Conservation (phyloP, 2,329 filamentous ascomycete species). For the Taxawa tesnikishii region DNA sequence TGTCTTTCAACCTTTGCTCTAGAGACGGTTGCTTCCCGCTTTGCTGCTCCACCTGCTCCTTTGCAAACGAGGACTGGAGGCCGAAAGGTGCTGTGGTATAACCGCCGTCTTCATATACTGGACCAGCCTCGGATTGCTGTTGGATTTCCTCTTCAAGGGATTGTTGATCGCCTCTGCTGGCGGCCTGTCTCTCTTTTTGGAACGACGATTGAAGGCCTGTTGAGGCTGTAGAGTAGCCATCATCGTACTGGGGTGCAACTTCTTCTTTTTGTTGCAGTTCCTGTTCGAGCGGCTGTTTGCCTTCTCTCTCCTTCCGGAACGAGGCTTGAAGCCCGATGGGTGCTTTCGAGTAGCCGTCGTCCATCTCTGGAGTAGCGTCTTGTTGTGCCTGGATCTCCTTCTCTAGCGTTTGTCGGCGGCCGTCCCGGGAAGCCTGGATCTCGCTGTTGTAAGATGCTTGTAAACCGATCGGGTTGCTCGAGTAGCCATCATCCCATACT, state of each 20-base stretch:
- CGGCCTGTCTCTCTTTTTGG: constrained; percentile 26
- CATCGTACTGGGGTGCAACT: constrained; percentile 3
- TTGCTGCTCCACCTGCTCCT: constrained; percentile 3
- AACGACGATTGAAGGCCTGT: constrained; percentile 39
- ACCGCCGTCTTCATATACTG: constrained; percentile 7
- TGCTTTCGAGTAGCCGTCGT: constrained; percentile 8
- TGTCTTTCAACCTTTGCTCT: constrained; percentile 6
- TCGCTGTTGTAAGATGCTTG: constrained; percentile 6
- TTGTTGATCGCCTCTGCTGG: background rate
- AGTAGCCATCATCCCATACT: constrained; percentile 1
- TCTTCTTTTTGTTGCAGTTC: constrained; percentile 4
- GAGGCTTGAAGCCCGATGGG: constrained; percentile 11
- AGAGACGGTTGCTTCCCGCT: background rate
- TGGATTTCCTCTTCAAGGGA: constrained; percentile 7
- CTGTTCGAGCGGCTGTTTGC: constrained; percentile 4
- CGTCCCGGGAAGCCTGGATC: background rate
- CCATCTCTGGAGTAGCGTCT: background rate
- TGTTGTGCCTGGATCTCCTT: constrained; percentile 5
- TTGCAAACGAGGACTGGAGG: constrained; percentile 8
- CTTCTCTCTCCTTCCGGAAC: constrained; percentile 8
- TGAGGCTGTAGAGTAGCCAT: constrained; percentile 15
- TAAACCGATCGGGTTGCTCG: constrained; percentile 1
- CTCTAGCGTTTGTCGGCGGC: constrained; percentile 2
- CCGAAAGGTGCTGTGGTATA: constrained; percentile 10
- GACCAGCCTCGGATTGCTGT: background rate